phyloP scores from a whole-genome alignment of 2,329 filamentous ascomycete species.

The Trematosphaeria pertusa region DNA sequence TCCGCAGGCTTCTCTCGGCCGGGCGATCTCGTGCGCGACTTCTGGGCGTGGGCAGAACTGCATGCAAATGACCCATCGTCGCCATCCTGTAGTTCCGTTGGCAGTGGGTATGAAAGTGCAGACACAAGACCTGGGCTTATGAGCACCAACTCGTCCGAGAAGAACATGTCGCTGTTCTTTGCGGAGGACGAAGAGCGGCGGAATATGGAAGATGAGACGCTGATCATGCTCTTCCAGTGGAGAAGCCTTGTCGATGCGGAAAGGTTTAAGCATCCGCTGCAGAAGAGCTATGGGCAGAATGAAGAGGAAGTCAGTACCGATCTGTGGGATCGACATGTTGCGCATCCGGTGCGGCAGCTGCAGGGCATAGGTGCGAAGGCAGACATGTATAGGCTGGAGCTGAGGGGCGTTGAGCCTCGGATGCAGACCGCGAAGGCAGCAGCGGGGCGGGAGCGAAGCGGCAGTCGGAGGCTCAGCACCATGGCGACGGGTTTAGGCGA shows the following conservation, averaged over 20 bases:
- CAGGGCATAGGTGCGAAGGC: constrained; percentile 30
- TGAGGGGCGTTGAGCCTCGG: constrained; percentile 35
- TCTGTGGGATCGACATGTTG: constrained; percentile 35
- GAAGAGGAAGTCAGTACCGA: constrained; percentile 25
- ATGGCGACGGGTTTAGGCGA: constrained; percentile 33
- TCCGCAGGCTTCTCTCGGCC: constrained; percentile 30
- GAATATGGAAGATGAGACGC: constrained; percentile 29
- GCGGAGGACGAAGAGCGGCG: constrained; percentile 20
- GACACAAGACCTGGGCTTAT: constrained; percentile 9
- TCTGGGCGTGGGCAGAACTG: constrained; percentile 40
- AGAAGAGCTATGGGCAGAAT: constrained; percentile 35
- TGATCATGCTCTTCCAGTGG: constrained; percentile 43
- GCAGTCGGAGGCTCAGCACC: constrained; percentile 31
- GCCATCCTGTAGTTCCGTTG: constrained; percentile 15
- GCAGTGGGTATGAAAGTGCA: constrained; percentile 17
- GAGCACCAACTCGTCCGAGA: constrained; percentile 35
- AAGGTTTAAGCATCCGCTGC: constrained; percentile 36
- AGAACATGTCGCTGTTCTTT: constrained; percentile 31
- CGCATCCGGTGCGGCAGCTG: constrained; percentile 33
- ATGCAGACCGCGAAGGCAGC: constrained; percentile 13
- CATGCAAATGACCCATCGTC: constrained; percentile 15
- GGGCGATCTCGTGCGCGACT: constrained; percentile 36
- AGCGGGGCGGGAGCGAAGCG: constrained; percentile 27
- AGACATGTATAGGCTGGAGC: constrained; percentile 30
- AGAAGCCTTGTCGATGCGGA: constrained; percentile 30